A percentile compares a stretch with the other conserved stretches of the same genome.
These are phyloP conservation scores for Paspalum vaginatum DNA, from an alignment of 176 grass and related monocot genomes.

Conservation along the genomic window DNA sequence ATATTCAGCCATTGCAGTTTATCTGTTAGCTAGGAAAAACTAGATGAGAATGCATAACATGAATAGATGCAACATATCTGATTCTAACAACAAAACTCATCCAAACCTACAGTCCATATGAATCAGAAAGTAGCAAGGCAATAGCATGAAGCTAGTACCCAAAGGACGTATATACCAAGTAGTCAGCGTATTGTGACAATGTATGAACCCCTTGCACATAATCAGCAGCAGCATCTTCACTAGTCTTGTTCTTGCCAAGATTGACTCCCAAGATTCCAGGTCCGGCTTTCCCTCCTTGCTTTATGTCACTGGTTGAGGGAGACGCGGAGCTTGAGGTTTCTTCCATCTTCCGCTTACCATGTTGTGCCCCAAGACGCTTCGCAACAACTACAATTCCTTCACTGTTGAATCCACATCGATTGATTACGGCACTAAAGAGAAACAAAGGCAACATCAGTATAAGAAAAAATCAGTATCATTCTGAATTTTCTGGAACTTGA, in stretches of 20 bases:
- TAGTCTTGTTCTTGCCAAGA: conserved; percentile 97
- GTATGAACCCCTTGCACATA: conserved; percentile 99
- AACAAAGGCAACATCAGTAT: conserved; percentile 29
- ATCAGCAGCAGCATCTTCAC: conserved; percentile 91
- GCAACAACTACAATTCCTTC: conserved; percentile 94
- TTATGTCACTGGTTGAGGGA: conserved; percentile 48
- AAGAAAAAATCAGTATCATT: conserved; percentile 17
- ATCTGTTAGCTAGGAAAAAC: not conserved
- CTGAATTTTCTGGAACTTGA: conserved; percentile 7
- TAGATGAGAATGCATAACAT: conserved; percentile 16
- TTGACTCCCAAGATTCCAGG: conserved; percentile 97
- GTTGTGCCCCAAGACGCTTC: conserved; percentile 94
- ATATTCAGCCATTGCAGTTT: conserved; percentile 1
- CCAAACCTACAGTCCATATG: conserved; percentile 22
- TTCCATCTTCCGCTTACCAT: conserved; percentile 99
- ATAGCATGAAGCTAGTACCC: conserved; percentile 23
- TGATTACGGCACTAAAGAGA: conserved; percentile 75
- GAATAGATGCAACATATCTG: conserved; percentile 7
- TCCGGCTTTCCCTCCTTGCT: conserved; percentile 93
- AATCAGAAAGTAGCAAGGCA: conserved; percentile 11
- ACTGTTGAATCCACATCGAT: conserved; percentile 92
- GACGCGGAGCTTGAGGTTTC: conserved; percentile 64
- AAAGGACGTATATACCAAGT: conserved; percentile 68
- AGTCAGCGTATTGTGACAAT: conserved; percentile 97
- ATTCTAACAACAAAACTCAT: not conserved